Percentiles rank a stretch among this genome's conserved stretches.
Conservation (phyloP, 1,284 basidiomycete genomes). For the Ganoderma leucocontextum region DNA sequence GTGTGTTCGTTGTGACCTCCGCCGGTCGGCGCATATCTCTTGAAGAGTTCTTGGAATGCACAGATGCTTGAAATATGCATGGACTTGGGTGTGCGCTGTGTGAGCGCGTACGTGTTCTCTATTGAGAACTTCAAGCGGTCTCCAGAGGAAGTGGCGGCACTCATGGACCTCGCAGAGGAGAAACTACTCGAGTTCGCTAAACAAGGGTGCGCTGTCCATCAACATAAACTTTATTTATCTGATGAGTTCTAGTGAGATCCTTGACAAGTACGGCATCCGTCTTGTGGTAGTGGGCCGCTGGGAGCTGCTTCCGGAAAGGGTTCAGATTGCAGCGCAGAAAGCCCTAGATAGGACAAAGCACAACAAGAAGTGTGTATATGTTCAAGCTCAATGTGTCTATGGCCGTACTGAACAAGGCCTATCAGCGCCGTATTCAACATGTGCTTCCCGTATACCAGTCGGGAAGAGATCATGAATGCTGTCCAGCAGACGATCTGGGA, state of each 20-base stretch:
- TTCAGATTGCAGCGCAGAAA: slow-evolving; percentile 74
- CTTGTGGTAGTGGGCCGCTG: slow-evolving; percentile 86
- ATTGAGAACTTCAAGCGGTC: slow-evolving; percentile 98
- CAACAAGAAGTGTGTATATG: slow-evolving; percentile 67
- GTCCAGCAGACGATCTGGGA: slow-evolving; percentile 66
- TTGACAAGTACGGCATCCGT: slow-evolving; percentile 85
- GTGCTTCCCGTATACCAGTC: slow-evolving; percentile 93
- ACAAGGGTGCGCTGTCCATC: slow-evolving; percentile 71
- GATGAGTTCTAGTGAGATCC: slow-evolving; percentile 55
- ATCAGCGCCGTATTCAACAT: slow-evolving; percentile 90
- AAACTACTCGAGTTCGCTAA: slow-evolving; percentile 84
- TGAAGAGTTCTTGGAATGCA: background rate
- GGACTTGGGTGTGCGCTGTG: slow-evolving; percentile 77
- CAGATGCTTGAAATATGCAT: slow-evolving; percentile 89
- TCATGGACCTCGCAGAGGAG: slow-evolving; percentile 89
- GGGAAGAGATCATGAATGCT: slow-evolving; percentile 91
- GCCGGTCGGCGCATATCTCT: slow-evolving; percentile 22
- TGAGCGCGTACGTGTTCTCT: slow-evolving; percentile 95
- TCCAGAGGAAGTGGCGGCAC: slow-evolving; percentile 84
- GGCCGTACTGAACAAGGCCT: background rate
- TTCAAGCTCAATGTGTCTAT: background rate
- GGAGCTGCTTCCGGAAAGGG: slow-evolving; percentile 80
- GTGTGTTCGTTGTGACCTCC: slow-evolving; percentile 53
- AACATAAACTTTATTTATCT: no score
- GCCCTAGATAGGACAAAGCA: slow-evolving; percentile 85